phyloP scores from a whole-genome alignment of 2,329 filamentous ascomycete species.

The Apiospora malaysiana region DNA sequence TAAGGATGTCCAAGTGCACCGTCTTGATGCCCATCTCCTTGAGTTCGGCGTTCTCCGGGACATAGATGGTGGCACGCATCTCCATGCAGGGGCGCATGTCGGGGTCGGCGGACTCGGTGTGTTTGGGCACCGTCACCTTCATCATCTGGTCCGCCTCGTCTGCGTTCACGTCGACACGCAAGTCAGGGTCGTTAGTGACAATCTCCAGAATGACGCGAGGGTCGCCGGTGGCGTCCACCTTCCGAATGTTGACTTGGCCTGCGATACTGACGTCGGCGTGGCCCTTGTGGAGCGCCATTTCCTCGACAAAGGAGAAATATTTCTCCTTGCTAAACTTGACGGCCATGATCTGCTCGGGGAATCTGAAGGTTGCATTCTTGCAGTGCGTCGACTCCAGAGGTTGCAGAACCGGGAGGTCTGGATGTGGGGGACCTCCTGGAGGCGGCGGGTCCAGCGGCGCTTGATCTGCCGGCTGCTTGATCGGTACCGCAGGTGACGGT shows the following conservation, averaged over 20 bases:
- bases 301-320: slow-evolving; percentile 49
- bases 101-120: slow-evolving; percentile 36
- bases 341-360: slow-evolving; percentile 37
- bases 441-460: slow-evolving; percentile 19
- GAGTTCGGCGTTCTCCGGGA: slow-evolving; percentile 48
- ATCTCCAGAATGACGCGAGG: slow-evolving; percentile 51
- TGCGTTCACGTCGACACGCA: slow-evolving; percentile 43
- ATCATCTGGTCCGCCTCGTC: slow-evolving; percentile 46
- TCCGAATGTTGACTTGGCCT: slow-evolving; percentile 53
- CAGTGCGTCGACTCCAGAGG: slow-evolving; percentile 33
- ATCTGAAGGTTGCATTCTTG: slow-evolving; percentile 35
- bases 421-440: slow-evolving; percentile 1
- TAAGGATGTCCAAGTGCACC: slow-evolving; percentile 44
- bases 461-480: slow-evolving; percentile 11
- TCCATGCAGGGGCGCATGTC: slow-evolving; percentile 51
- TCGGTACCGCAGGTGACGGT: slow-evolving; percentile 22
- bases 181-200: slow-evolving; percentile 49
- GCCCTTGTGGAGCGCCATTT: slow-evolving; percentile 33
- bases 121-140: slow-evolving; percentile 46
- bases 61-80: slow-evolving; percentile 53
- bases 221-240: slow-evolving; percentile 38
- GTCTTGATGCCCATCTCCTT: slow-evolving; percentile 43
- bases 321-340: slow-evolving; percentile 44
- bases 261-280: slow-evolving; percentile 44
- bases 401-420: slow-evolving; percentile 20